Evolutionary conservation across 495 filamentous ascomycete species (phyloP), one percentile per base, ranked within the genome.

Genomic region (Hypoxylon cercidicola): DNA sequence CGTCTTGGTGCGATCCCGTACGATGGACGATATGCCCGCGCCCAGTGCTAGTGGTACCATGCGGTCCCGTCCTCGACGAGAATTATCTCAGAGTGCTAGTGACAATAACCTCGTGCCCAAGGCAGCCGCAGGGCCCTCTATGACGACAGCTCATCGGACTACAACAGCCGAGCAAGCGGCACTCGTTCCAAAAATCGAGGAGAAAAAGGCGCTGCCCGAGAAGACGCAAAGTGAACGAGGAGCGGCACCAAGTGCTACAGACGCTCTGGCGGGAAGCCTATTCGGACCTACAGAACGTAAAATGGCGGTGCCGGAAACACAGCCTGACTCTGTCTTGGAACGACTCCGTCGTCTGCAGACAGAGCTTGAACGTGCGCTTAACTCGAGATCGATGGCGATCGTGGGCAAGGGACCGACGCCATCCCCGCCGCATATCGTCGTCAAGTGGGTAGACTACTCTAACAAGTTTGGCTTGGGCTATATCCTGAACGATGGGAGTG

Each of bases 361-460:
- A 1, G 82, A 87, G 60, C 67, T 88, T 28, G 82, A 85, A 46
- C 73, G 82, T n/a, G 83, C 84, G n/a, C 73, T 87, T 3, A 84
- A 86, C 47, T 72, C 80, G 34, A 78, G 82, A 23, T 81, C 82
- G 8, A 83, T 81, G 75, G 81, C 80, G 1, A 74, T 84, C 18
- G 60, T 82, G 4, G 52, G 78, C 8, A 77, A 79, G 62, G 68
- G 74, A 21, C 72, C 72, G 32, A 71, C 76, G 3, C 76, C 79
- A 20, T 60, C 79, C 0, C 73, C 74, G 15, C 81, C 82, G 5
- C 79, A 81, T 28, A 80, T 88, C 25, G 90, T 96, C 19, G 88
- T 93, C 19, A 95, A 94, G 72, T 96, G 92, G 92, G 92, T 96
- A n/a, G 92, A 96, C 68, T 96, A 95, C 66, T 93, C 92, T 21